A percentile compares a stretch with the other conserved stretches of the same genome.
These are phyloP conservation scores for Kluyveromyces sp. DNA, from an alignment of 1,139 yeast species.

Conservation along the genomic window DNA sequence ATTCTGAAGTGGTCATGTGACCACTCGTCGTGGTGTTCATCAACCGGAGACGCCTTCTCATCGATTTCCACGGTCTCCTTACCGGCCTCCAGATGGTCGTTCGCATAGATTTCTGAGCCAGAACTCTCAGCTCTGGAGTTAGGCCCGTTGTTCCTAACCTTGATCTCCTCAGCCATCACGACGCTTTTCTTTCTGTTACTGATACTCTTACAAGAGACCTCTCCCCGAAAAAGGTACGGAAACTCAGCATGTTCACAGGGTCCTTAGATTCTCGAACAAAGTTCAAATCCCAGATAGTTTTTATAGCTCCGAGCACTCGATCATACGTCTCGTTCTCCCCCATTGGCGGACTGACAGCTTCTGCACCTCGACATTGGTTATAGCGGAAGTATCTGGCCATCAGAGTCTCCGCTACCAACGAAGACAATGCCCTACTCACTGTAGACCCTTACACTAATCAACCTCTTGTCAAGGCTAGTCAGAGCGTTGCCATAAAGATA, in stretches of 20 bases:
- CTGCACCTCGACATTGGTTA: not conserved
- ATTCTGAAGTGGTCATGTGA: constrained; percentile 38
- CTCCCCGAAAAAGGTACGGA: no score
- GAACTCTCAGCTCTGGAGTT: not conserved
- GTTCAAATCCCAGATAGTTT: not conserved
- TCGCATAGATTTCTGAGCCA: not conserved
- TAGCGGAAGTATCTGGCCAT: no score
- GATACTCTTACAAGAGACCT: no score
- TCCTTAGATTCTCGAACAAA: not conserved
- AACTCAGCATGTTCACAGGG: no score
- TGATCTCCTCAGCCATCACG: not conserved
- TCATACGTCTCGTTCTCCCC: not conserved
- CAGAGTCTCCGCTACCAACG: not conserved
- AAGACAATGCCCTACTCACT: not conserved
- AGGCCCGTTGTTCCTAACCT: not conserved
- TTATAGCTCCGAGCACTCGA: not conserved
- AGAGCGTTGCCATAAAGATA: no score
- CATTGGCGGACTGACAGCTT: not conserved
- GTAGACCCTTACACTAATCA: not conserved
- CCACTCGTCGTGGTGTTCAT: no score
- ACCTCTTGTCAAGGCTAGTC: no score
- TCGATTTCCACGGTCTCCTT: not conserved
- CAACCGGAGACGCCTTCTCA: not conserved
- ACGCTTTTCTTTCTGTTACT: not conserved
- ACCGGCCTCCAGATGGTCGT: not conserved